Percentiles rank a stretch among this genome's conserved stretches.
Evolutionary conservation across 768 basidiomycete species (phyloP).

Genomic region (Suillus variegatus): DNA sequence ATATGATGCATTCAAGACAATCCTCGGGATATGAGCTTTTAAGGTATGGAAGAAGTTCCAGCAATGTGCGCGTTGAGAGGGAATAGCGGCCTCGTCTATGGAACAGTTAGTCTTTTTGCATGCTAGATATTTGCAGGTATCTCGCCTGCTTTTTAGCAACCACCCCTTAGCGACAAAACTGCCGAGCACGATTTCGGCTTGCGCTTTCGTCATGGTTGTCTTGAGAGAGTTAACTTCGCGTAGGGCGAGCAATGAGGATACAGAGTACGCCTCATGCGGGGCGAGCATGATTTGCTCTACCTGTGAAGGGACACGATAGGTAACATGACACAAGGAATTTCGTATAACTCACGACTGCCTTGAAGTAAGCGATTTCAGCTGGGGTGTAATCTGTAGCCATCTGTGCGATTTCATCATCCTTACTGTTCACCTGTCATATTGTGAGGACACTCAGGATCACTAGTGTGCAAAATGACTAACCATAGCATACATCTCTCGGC

Average conservation of each 20-base stretch:
- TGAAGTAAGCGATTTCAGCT: slow-evolving; percentile 82
- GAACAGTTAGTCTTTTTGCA: slow-evolving; percentile 1
- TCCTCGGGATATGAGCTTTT: slow-evolving; percentile 73
- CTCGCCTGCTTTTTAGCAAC: slow-evolving; percentile 75
- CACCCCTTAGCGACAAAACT: slow-evolving; percentile 87
- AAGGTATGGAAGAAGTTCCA: slow-evolving; percentile 76
- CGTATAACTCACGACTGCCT: slow-evolving; percentile 62
- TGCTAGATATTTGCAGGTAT: slow-evolving; percentile 11
- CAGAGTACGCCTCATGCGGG: slow-evolving; percentile 69
- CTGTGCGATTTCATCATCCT: slow-evolving; percentile 80
- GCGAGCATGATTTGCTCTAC: slow-evolving; percentile 88
- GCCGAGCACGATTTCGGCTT: slow-evolving; percentile 67
- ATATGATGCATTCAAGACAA: slow-evolving; percentile 70
- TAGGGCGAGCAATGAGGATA: slow-evolving; percentile 76
- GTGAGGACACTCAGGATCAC: background rate
- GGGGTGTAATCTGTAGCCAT: slow-evolving; percentile 82
- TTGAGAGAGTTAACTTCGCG: slow-evolving; percentile 66
- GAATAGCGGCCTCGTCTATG: slow-evolving; percentile 69
- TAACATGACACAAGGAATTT: background rate
- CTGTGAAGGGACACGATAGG: slow-evolving; percentile 39
- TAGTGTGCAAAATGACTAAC: slow-evolving; percentile 41
- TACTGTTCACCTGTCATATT: slow-evolving; percentile 66
- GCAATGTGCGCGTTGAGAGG: slow-evolving; percentile 69
- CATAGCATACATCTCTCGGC: slow-evolving; percentile 65
- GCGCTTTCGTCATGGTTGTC: slow-evolving; percentile 68